Conservation (phyloP, 106 monocot species). For the Dendrobium nobile region DNA sequence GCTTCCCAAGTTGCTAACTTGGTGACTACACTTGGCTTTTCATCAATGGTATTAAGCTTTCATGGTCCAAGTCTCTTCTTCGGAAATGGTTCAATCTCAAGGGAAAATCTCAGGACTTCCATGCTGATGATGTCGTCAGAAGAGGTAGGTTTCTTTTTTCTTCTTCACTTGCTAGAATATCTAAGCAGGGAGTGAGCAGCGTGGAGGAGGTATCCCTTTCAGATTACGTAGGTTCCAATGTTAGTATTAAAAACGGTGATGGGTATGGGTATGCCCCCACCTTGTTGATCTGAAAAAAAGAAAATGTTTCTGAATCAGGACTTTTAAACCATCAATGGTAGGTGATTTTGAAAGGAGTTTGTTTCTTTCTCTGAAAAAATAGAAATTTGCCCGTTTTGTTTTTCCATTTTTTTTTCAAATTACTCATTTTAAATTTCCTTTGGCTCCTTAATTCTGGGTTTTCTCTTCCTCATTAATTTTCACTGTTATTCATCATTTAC, state of each 20-base stretch:
- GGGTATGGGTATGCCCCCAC: neutral
- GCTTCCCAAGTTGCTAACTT: neutral
- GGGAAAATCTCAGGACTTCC: constrained; percentile 65
- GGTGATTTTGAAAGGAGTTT: neutral
- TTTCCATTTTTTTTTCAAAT: neutral
- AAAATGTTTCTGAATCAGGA: neutral
- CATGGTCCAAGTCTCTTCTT: constrained; percentile 71
- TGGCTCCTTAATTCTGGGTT: neutral
- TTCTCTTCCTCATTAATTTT: neutral
- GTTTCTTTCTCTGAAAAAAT: too few relatives aligned
- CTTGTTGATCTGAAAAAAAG: neutral
- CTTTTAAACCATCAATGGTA: neutral
- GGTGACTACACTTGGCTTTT: neutral
- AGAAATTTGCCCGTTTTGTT: neutral
- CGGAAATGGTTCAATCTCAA: constrained; percentile 79
- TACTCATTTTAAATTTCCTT: too few relatives aligned
- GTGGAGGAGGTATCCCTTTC: neutral
- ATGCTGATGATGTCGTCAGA: constrained; percentile 43
- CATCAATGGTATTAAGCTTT: constrained; percentile 31
- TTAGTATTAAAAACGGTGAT: neutral
- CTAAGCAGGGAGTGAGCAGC: neutral
- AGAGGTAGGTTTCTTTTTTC: constrained; percentile 32
- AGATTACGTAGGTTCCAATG: neutral
- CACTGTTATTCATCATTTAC: neutral
- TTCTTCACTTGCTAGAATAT: neutral